These are phyloP conservation scores for Acanthamoeba pearcei DNA, from an alignment of 208 protist genomes.

Conservation along the genomic window DNA sequence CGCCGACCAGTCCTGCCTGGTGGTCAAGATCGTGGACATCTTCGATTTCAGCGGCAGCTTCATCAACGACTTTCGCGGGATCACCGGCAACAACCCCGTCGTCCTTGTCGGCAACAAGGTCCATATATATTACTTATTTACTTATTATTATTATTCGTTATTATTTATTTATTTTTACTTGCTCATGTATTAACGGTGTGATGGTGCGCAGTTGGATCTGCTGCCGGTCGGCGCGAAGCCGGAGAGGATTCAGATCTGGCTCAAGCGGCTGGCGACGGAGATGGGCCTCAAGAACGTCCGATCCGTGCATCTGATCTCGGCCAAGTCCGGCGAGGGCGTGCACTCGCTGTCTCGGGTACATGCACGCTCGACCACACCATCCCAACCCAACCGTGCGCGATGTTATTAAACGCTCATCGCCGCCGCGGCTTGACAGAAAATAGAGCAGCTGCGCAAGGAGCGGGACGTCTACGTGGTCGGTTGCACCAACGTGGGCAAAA, in stretches of 20 bases:
- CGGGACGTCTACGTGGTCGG: slow-evolving; percentile 80
- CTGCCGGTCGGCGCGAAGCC: slow-evolving; percentile 30
- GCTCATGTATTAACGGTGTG: no score
- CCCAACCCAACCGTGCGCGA: neutral
- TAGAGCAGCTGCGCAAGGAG: slow-evolving; percentile 73
- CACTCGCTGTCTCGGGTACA: slow-evolving; percentile 38
- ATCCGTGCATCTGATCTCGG: slow-evolving; percentile 35
- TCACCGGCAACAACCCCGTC: slow-evolving; percentile 78
- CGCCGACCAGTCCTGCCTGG: slow-evolving; percentile 71
- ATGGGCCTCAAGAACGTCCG: slow-evolving; percentile 54
- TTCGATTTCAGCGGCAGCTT: slow-evolving; percentile 82
- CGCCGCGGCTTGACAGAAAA: slow-evolving; percentile 20
- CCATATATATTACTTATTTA: neutral
- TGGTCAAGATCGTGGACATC: slow-evolving; percentile 81
- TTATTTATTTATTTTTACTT: no score
- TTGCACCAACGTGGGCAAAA: slow-evolving; percentile 82
- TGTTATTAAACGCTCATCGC: neutral
- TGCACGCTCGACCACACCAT: neutral
- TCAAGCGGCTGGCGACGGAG: slow-evolving; percentile 41
- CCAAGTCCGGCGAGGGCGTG: slow-evolving; percentile 60
- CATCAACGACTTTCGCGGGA: slow-evolving; percentile 74
- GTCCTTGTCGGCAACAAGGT: slow-evolving; percentile 79
- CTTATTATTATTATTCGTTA: no score
- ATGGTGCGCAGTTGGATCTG: neutral
- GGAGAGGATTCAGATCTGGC: slow-evolving; percentile 30